Percentiles rank a stretch among this genome's conserved stretches.
Evolutionary conservation across 176 grass and related monocot genomes (phyloP).

Genomic region (Puccinellia tenuiflora): DNA sequence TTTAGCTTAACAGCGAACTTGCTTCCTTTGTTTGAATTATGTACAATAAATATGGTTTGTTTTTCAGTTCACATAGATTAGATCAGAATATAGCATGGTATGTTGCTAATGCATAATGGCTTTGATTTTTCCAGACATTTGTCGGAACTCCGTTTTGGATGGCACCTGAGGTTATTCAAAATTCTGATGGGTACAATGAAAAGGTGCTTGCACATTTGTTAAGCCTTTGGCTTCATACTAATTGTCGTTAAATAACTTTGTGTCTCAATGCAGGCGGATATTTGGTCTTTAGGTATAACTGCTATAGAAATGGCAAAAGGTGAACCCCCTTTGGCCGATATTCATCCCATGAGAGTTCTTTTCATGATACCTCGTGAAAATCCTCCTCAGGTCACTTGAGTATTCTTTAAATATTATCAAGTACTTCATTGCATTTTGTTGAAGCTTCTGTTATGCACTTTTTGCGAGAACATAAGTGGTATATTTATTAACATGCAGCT

Average conservation of each 20-base stretch:
- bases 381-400: conserved; percentile 82
- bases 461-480: conserved; percentile 25
- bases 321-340: conserved; percentile 97
- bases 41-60: not conserved
- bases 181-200: conserved; percentile 97
- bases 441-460: conserved; percentile 7
- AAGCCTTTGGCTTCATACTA: conserved; percentile 9
- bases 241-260: conserved; percentile 23
- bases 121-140: conserved; percentile 73
- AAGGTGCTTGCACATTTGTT: conserved; percentile 57
- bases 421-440: conserved; percentile 18
- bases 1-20: conserved; percentile 6
- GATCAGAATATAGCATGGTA: not conserved
- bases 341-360: conserved; percentile 99
- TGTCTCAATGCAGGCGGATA: conserved; percentile 84
- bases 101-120: conserved; percentile 13
- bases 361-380: conserved; percentile 99
- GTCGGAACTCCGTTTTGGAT: conserved; percentile 99
- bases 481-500: conserved; percentile 56
- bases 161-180: conserved; percentile 99
- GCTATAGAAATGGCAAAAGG: conserved; percentile 99
- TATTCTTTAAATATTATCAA: conserved; percentile 20
- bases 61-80: conserved; percentile 15
- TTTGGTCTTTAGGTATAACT: conserved; percentile 99
- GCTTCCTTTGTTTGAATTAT: not conserved